Conservation (phyloP, 306 rosid genomes). For the Hippophae rhamnoides region DNA sequence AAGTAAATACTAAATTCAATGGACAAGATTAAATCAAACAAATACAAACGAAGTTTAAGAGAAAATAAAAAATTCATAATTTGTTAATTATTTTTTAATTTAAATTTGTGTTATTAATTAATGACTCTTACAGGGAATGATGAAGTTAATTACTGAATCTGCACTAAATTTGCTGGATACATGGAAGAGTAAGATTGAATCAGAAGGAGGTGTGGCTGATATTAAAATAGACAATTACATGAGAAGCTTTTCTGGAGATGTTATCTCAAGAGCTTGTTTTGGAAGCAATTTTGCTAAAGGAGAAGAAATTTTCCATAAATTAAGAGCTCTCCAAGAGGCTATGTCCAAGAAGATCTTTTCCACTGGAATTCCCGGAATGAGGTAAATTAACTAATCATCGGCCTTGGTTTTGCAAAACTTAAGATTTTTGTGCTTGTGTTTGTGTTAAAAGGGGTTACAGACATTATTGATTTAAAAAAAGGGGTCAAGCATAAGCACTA, state of each 20-base stretch:
- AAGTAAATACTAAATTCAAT: too few relatives aligned
- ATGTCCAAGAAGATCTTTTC: conserved; percentile 8
- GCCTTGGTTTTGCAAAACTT: too few relatives aligned
- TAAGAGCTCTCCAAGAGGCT: conserved; percentile 7
- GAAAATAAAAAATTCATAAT: too few relatives aligned
- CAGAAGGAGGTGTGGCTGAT: conserved; percentile 6
- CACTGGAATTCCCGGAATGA: conserved; percentile 2
- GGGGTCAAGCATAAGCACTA: too few relatives aligned
- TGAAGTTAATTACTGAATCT: conserved; percentile 9
- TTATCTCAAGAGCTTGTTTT: conserved; percentile 19
- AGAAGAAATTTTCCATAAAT: conserved; percentile 11
- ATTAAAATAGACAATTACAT: conserved; percentile 9
- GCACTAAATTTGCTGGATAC: conserved; percentile 2
- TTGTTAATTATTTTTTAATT: too few relatives aligned
- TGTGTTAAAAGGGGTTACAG: too few relatives aligned
- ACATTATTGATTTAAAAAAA: too few relatives aligned
- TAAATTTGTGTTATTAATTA: background rate
- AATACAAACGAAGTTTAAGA: background rate
- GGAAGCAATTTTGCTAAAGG: conserved; percentile 11
- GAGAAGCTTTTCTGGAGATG: conserved; percentile 15
- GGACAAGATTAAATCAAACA: too few relatives aligned
- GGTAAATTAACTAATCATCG: background rate
- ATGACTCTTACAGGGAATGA: conserved; percentile 13
- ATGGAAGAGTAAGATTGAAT: conserved; percentile 1
- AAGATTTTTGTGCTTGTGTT: too few relatives aligned